These are phyloP conservation scores for Venturia nashicola DNA, from an alignment of 2,329 filamentous ascomycete genomes.

Conservation along the genomic window DNA sequence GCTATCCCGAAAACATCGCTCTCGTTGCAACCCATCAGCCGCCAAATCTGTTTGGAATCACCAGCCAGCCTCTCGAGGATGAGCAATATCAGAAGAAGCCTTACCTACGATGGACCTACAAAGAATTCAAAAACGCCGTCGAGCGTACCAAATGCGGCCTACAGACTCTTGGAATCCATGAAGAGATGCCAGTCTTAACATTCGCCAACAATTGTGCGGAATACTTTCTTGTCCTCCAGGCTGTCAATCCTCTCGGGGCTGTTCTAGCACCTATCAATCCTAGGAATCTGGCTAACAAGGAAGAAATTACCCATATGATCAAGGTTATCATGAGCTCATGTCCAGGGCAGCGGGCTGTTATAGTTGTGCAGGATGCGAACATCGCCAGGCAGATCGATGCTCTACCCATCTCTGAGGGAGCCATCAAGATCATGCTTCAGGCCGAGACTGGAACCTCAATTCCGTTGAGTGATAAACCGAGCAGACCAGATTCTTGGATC, in stretches of 20 bases:
- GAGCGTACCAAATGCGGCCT: neutral
- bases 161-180: neutral
- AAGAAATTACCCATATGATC: constrained; percentile 10
- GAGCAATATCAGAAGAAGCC: neutral
- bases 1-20: neutral
- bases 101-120: constrained; percentile 7
- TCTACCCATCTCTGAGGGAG: neutral
- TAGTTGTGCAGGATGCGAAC: neutral
- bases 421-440: constrained; percentile 1
- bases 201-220: constrained; percentile 7
- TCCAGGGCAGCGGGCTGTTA: neutral
- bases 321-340: neutral
- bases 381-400: neutral
- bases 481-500: neutral
- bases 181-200: constrained; percentile 3
- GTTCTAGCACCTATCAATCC: constrained; percentile 8
- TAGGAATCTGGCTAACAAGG: constrained; percentile 3
- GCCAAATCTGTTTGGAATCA: neutral
- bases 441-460: neutral
- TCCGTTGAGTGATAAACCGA: neutral
- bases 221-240: neutral
- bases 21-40: neutral
- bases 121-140: neutral
- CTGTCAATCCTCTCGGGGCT: neutral
- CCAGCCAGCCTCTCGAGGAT: neutral